These are phyloP conservation scores for Microsporum audouinii DNA, from an alignment of 2,329 filamentous ascomycete species.

Conservation along the genomic window DNA sequence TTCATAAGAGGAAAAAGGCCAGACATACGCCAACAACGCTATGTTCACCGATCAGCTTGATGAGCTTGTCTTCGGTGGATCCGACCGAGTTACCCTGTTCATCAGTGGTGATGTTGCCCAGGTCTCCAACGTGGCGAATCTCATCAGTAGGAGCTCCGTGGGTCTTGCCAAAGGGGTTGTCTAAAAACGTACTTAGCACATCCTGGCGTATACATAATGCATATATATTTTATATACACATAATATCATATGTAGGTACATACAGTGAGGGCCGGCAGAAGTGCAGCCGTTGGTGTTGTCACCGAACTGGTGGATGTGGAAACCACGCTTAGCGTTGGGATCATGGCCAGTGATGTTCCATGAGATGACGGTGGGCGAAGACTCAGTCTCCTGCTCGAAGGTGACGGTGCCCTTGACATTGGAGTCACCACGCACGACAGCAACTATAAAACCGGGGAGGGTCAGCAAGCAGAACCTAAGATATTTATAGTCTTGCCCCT, in stretches of 20 bases:
- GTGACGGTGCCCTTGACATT: slow-evolving; percentile 86
- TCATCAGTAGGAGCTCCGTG: slow-evolving; percentile 80
- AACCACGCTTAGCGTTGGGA: slow-evolving; percentile 88
- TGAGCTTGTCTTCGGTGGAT: slow-evolving; percentile 61
- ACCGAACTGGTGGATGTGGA: slow-evolving; percentile 98
- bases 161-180: slow-evolving; percentile 89
- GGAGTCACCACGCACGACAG: slow-evolving; percentile 94
- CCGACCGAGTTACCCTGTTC: slow-evolving; percentile 82
- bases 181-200: slow-evolving; percentile 34
- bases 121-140: slow-evolving; percentile 87
- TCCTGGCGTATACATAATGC: no score
- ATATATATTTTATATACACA: no score
- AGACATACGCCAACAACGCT: slow-evolving; percentile 76
- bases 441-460: slow-evolving; percentile 48
- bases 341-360: slow-evolving; percentile 92
- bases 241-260: slow-evolving; percentile 27
- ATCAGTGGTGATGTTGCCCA: slow-evolving; percentile 96
- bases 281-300: slow-evolving; percentile 99
- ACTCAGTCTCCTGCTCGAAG: slow-evolving; percentile 87
- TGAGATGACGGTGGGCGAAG: slow-evolving; percentile 68
- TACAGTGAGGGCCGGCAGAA: slow-evolving; percentile 93
- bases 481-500: neutral
- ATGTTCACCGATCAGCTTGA: slow-evolving; percentile 94
- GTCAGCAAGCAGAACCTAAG: neutral
- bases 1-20: neutral